Conservation (phyloP, 129 eudicot species). For the Artemisia tridentata region DNA sequence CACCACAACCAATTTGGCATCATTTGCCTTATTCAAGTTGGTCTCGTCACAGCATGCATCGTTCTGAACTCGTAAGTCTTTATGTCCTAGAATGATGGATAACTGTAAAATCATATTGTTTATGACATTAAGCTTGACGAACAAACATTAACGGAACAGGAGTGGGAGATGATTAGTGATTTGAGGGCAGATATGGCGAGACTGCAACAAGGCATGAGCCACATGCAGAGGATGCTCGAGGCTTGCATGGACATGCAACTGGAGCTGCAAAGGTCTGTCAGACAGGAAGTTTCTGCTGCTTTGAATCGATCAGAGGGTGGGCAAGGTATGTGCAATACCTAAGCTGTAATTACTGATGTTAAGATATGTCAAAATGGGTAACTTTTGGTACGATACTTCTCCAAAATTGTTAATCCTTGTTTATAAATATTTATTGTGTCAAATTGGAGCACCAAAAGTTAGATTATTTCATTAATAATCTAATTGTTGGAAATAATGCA, state of each 20-base stretch:
- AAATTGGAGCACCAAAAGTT: too few species aligned
- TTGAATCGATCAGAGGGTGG: slow-evolving; percentile 82
- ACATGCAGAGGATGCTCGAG: slow-evolving; percentile 99
- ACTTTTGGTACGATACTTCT: too few species aligned
- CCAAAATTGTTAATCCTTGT: too few species aligned
- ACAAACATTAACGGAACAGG: slow-evolving; percentile 46
- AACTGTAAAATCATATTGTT: neutral
- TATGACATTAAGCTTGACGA: slow-evolving; percentile 8
- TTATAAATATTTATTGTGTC: too few species aligned
- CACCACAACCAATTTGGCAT: slow-evolving; percentile 98
- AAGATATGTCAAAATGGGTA: too few species aligned
- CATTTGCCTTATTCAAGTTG: slow-evolving; percentile 90
- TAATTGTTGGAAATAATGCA: too few species aligned
- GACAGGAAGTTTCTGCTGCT: slow-evolving; percentile 99
- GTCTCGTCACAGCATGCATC: slow-evolving; percentile 87
- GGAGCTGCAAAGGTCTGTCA: slow-evolving; percentile 93
- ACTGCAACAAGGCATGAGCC: slow-evolving; percentile 98
- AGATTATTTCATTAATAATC: too few species aligned
- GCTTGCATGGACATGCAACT: slow-evolving; percentile 99
- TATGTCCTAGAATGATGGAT: neutral
- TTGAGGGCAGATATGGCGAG: slow-evolving; percentile 86
- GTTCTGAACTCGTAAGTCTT: slow-evolving; percentile 84
- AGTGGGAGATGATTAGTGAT: slow-evolving; percentile 96
- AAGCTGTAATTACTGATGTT: slow-evolving; percentile 7
- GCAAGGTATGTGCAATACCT: slow-evolving; percentile 45